Percentiles rank a stretch among this genome's conserved stretches.
Conservation (phyloP, 2,329 filamentous ascomycete species). For the Penicillium polonicum region DNA sequence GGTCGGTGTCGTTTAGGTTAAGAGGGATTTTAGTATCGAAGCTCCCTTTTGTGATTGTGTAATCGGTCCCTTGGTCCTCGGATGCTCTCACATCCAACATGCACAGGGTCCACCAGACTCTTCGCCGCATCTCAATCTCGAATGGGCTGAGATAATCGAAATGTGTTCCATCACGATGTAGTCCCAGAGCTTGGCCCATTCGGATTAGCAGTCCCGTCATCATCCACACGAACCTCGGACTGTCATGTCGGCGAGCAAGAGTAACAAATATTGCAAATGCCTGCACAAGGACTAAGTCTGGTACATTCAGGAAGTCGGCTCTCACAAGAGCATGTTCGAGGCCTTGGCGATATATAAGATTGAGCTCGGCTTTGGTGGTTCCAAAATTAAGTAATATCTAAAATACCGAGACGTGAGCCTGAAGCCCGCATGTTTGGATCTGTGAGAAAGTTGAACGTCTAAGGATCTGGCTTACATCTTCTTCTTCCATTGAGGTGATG, state of each 20-base stretch:
- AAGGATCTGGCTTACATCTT: slow-evolving; percentile 49
- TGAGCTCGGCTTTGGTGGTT: slow-evolving; percentile 20
- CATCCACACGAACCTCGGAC: slow-evolving; percentile 26
- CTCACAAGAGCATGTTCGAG: slow-evolving; percentile 23
- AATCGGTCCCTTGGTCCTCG: slow-evolving; percentile 64
- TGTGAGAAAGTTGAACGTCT: not conserved
- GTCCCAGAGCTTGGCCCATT: slow-evolving; percentile 21
- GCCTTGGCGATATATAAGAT: slow-evolving; percentile 18
- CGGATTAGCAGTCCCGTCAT: slow-evolving; percentile 24
- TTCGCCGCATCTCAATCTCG: slow-evolving; percentile 41
- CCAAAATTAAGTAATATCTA: slow-evolving; percentile 21
- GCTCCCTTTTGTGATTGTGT: slow-evolving; percentile 56
- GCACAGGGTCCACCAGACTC: slow-evolving; percentile 40
- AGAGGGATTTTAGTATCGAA: slow-evolving; percentile 59
- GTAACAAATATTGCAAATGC: slow-evolving; percentile 20
- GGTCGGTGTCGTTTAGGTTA: slow-evolving; percentile 52
- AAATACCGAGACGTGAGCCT: not conserved
- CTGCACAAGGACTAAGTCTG: slow-evolving; percentile 19
- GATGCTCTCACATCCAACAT: slow-evolving; percentile 60
- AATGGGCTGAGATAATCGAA: slow-evolving; percentile 52
- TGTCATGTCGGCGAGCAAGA: slow-evolving; percentile 23
- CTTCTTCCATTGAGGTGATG: slow-evolving; percentile 57
- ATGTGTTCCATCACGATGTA: slow-evolving; percentile 23
- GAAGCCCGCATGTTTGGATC: not conserved
- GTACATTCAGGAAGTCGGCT: slow-evolving; percentile 22